A percentile compares a stretch with the other conserved stretches of the same genome.
Evolutionary conservation across 176 grass and related monocot genomes (phyloP).

Genomic region (Lolium multiflorum): DNA sequence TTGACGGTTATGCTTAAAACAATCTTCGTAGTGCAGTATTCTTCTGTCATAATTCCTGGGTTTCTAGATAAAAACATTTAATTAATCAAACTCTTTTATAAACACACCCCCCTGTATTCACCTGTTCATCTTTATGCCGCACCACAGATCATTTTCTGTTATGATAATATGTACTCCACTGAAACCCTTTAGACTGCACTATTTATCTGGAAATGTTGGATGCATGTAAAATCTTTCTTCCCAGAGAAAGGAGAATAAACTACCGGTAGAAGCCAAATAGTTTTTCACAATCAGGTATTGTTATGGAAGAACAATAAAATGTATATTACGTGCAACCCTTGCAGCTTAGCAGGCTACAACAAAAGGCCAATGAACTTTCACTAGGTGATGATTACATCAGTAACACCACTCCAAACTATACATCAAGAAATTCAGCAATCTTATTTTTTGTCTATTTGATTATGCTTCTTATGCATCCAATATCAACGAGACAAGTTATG

Average conservation of each 20-base stretch:
- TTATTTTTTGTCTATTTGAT: slow-evolving; percentile 18
- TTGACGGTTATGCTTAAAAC: neutral
- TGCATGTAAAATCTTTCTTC: neutral
- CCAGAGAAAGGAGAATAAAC: neutral
- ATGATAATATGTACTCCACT: neutral
- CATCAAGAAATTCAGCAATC: neutral
- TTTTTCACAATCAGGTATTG: neutral
- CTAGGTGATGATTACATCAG: neutral
- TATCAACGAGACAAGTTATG: slow-evolving; percentile 22
- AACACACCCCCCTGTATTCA: neutral
- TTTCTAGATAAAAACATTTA: neutral
- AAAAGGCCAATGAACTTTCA: neutral
- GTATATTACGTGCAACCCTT: neutral
- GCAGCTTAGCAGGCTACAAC: neutral
- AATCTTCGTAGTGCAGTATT: too few species aligned
- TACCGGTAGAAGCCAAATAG: neutral
- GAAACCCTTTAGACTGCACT: slow-evolving; percentile 5
- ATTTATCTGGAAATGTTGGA: neutral
- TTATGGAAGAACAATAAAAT: neutral
- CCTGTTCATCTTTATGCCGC: slow-evolving; percentile 14
- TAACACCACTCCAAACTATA: slow-evolving; percentile 20
- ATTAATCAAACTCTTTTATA: neutral
- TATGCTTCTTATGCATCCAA: slow-evolving; percentile 15
- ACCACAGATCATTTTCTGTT: neutral
- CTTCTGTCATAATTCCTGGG: too few species aligned